Conservation (phyloP, 148 eudicot species). For the Polygonum maritimum region DNA sequence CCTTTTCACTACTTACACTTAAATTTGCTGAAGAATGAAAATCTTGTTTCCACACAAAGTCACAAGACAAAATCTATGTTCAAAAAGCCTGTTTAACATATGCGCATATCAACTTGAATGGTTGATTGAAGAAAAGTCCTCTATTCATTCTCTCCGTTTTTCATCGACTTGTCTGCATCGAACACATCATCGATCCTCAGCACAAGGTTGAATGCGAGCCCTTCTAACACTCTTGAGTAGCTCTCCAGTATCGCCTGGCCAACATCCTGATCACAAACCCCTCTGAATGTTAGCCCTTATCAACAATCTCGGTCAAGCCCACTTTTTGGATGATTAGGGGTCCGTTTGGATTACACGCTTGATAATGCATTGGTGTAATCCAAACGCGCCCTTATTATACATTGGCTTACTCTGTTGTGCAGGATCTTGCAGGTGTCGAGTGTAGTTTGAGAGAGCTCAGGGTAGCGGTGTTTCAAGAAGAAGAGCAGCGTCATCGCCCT, state of each 20-base stretch:
- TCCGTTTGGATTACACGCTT: no score
- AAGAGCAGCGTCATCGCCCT: conserved; percentile 64
- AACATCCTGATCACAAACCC: conserved; percentile 48
- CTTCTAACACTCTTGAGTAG: conserved; percentile 96
- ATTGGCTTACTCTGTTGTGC: conserved; percentile 51
- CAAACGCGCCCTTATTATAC: not conserved
- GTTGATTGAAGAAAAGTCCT: not conserved
- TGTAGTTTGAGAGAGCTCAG: conserved; percentile 89
- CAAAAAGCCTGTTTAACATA: not conserved
- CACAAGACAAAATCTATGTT: not conserved
- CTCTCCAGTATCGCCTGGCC: conserved; percentile 94
- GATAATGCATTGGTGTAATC: no score
- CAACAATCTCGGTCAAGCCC: no score
- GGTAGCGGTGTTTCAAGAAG: conserved; percentile 74
- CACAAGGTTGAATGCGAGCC: conserved; percentile 80
- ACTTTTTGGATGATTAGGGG: no score
- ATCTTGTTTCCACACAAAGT: not conserved
- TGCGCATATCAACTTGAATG: not conserved
- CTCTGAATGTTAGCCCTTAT: not conserved
- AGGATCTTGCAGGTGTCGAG: conserved; percentile 91
- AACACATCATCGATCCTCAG: conserved; percentile 90
- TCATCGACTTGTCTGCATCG: conserved; percentile 56
- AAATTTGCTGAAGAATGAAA: not conserved
- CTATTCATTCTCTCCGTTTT: conserved; percentile 21
- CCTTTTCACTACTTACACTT: no score